Conservation (phyloP, 2,329 filamentous ascomycete species). For the Penicillium sp. region DNA sequence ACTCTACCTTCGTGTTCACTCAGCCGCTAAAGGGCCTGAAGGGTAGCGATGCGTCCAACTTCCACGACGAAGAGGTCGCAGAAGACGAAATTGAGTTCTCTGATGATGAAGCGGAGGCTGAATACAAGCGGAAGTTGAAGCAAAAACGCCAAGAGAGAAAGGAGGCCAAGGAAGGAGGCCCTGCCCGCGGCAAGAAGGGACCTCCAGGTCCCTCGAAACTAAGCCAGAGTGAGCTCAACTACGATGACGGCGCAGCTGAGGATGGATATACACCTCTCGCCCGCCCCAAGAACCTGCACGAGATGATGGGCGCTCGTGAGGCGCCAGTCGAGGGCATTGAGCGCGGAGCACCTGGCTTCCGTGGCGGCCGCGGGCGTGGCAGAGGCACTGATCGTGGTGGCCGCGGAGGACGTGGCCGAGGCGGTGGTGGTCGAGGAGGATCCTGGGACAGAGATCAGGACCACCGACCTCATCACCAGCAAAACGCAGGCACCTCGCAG, state of each 20-base stretch:
- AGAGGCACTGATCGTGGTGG: slow-evolving; percentile 46
- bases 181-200: slow-evolving; percentile 42
- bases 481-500: slow-evolving; percentile 33
- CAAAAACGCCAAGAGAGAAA: slow-evolving; percentile 64
- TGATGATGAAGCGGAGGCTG: slow-evolving; percentile 91
- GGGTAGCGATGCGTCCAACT: slow-evolving; percentile 90
- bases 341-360: slow-evolving; percentile 43
- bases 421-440: slow-evolving; percentile 36
- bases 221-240: slow-evolving; percentile 58
- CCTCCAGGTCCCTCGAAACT: slow-evolving; percentile 45
- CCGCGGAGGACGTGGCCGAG: slow-evolving; percentile 43
- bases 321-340: slow-evolving; percentile 40
- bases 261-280: slow-evolving; percentile 69
- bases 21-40: slow-evolving; percentile 77
- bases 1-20: slow-evolving; percentile 85
- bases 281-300: slow-evolving; percentile 66
- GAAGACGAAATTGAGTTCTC: slow-evolving; percentile 93
- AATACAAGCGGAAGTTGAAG: slow-evolving; percentile 72
- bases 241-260: slow-evolving; percentile 64
- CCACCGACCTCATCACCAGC: slow-evolving; percentile 35
- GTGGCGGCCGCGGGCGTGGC: slow-evolving; percentile 54
- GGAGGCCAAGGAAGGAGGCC: slow-evolving; percentile 50
- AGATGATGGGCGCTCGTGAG: slow-evolving; percentile 51
- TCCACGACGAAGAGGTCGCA: slow-evolving; percentile 87
- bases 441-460: slow-evolving; percentile 34